Evolutionary conservation across 176 grass and related monocot genomes (phyloP).

Genomic region (Oryza longistaminata): DNA sequence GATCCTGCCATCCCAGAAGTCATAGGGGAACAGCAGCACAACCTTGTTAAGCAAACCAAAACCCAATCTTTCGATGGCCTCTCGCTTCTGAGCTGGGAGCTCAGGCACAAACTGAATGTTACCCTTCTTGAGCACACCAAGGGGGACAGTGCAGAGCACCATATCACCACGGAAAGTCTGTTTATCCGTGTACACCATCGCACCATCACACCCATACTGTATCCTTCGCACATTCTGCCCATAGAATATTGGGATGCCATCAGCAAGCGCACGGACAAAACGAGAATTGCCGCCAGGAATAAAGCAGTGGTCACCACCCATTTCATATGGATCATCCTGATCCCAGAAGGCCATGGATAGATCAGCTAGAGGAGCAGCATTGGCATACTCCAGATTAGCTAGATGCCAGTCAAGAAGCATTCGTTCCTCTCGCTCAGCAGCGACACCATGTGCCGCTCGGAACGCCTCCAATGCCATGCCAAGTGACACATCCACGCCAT

Average conservation of each 20-base stretch:
- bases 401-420: slow-evolving; percentile 99
- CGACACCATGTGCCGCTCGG: slow-evolving; percentile 67
- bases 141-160: slow-evolving; percentile 86
- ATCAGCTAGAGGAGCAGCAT: slow-evolving; percentile 80
- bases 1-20: slow-evolving; percentile 84
- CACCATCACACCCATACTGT: slow-evolving; percentile 78
- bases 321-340: slow-evolving; percentile 98
- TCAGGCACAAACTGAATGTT: slow-evolving; percentile 74
- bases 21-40: slow-evolving; percentile 74
- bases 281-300: slow-evolving; percentile 91
- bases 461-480: slow-evolving; percentile 85
- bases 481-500: slow-evolving; percentile 71
- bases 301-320: slow-evolving; percentile 98
- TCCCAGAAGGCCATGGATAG: slow-evolving; percentile 98
- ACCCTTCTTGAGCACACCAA: slow-evolving; percentile 84
- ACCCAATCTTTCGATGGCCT: slow-evolving; percentile 76
- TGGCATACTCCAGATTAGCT: slow-evolving; percentile 95
- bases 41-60: slow-evolving; percentile 98
- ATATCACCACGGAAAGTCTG: slow-evolving; percentile 88
- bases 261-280: slow-evolving; percentile 65
- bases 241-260: slow-evolving; percentile 79
- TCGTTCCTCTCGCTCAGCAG: slow-evolving; percentile 59
- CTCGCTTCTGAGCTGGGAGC: slow-evolving; percentile 68
- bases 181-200: slow-evolving; percentile 71
- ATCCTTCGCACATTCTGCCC: slow-evolving; percentile 72